These are phyloP conservation scores for Brassica balearica DNA, from an alignment of 441 rosid genomes.

Conservation along the genomic window DNA sequence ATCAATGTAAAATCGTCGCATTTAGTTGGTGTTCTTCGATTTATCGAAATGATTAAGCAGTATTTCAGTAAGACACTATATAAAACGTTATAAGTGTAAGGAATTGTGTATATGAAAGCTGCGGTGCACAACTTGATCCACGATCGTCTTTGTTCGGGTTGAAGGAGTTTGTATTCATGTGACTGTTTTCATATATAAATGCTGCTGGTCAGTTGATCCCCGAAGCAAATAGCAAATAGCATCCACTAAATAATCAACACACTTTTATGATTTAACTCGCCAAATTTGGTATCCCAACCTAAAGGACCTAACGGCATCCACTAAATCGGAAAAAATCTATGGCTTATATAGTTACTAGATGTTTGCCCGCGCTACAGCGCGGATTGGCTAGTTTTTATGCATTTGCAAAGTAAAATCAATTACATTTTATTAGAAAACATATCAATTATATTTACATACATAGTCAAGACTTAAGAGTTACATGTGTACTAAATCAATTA, in stretches of 20 bases:
- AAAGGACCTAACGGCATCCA: not conserved
- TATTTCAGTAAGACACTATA: not conserved
- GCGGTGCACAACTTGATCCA: conserved; percentile 2
- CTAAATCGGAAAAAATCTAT: not conserved
- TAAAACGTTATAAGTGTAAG: not conserved
- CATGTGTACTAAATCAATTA: too few relatives aligned
- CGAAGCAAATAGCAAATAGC: too few relatives aligned
- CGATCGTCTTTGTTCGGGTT: not conserved
- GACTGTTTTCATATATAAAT: not conserved
- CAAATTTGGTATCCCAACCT: not conserved
- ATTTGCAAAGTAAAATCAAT: too few relatives aligned
- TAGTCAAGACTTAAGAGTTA: too few relatives aligned
- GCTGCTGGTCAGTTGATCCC: too few relatives aligned
- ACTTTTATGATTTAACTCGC: not conserved
- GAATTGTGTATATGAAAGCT: not conserved
- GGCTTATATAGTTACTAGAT: not conserved
- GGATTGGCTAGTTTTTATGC: too few relatives aligned
- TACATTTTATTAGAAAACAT: too few relatives aligned
- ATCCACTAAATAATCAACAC: too few relatives aligned
- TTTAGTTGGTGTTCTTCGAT: not conserved
- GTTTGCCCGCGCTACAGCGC: too few relatives aligned
- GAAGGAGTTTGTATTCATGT: not conserved
- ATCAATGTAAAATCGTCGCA: not conserved
- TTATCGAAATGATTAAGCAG: not conserved
- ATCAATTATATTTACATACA: too few relatives aligned